phyloP scores from a whole-genome alignment of 805 yeast species.

The Starmera caribaea region DNA sequence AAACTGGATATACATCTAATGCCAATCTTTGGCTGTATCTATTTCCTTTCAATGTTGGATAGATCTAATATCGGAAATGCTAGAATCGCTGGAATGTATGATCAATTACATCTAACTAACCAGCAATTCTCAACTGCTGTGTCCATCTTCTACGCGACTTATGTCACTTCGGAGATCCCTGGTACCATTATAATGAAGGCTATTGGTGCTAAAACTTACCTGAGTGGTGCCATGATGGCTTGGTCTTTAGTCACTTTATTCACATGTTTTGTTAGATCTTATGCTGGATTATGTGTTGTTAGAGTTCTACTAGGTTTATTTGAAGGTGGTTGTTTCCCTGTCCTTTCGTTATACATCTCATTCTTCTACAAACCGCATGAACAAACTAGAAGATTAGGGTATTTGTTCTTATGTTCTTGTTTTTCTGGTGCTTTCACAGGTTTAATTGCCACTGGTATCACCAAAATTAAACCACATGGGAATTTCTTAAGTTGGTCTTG shows the following conservation, averaged over 20 bases:
- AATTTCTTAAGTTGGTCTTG: constrained; percentile 27
- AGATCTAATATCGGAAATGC: constrained; percentile 39
- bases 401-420: too few species aligned
- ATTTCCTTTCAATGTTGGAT: constrained; percentile 28
- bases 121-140: constrained; percentile 24
- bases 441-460: constrained; percentile 20
- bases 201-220: constrained; percentile 1
- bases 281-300: too few species aligned
- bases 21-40: constrained; percentile 23
- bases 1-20: constrained; percentile 21
- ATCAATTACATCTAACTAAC: constrained; percentile 17
- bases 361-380: too few species aligned
- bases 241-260: constrained; percentile 1
- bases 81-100: constrained; percentile 28
- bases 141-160: constrained; percentile 28
- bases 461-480: constrained; percentile 17
- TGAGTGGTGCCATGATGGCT: constrained; percentile 1
- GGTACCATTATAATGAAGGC: constrained; percentile 1
- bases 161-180: constrained; percentile 15
- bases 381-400: too few species aligned
- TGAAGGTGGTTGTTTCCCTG: too few species aligned
- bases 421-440: too few species aligned
- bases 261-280: too few species aligned
- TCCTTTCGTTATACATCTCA: too few species aligned
- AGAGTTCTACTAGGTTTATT: too few species aligned